phyloP scores from a whole-genome alignment of 768 basidiomycete genomes.

The Solioccasus polychromus region DNA sequence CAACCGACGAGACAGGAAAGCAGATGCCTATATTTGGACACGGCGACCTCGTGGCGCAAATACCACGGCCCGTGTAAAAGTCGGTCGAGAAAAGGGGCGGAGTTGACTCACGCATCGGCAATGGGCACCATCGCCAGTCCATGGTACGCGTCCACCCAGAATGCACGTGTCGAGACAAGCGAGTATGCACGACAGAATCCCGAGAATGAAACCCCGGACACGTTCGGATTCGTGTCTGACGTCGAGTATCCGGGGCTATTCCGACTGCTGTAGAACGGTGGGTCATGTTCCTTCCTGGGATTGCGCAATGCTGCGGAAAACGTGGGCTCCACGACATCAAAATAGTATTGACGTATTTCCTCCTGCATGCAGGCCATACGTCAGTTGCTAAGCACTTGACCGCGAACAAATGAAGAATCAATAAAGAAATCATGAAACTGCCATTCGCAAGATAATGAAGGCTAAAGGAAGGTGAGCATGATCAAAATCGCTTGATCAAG shows the following conservation, averaged over 20 bases:
- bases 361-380: slow-evolving; percentile 24
- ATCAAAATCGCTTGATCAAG: slow-evolving; percentile 15
- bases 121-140: slow-evolving; percentile 81
- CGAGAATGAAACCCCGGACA: slow-evolving; percentile 19
- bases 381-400: slow-evolving; percentile 16
- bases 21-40: slow-evolving; percentile 9
- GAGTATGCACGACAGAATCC: slow-evolving; percentile 41
- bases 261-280: neutral
- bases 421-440: slow-evolving; percentile 3
- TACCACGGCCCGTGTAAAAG: slow-evolving; percentile 6
- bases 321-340: slow-evolving; percentile 29
- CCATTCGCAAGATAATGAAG: slow-evolving; percentile 9
- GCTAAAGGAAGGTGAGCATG: slow-evolving; percentile 7
- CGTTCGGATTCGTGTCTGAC: slow-evolving; percentile 2
- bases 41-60: slow-evolving; percentile 18
- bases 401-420: slow-evolving; percentile 8
- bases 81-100: slow-evolving; percentile 1
- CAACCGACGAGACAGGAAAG: slow-evolving; percentile 8
- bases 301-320: slow-evolving; percentile 13
- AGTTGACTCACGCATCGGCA: slow-evolving; percentile 73
- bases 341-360: slow-evolving; percentile 35
- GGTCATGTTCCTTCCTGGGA: slow-evolving; percentile 2
- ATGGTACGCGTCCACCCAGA: slow-evolving; percentile 80
- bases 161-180: slow-evolving; percentile 79
- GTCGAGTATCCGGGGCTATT: neutral